A percentile compares a stretch with the other conserved stretches of the same genome.
phyloP scores from a whole-genome alignment of 1,284 basidiomycete species.

The Ganoderma sinense region DNA sequence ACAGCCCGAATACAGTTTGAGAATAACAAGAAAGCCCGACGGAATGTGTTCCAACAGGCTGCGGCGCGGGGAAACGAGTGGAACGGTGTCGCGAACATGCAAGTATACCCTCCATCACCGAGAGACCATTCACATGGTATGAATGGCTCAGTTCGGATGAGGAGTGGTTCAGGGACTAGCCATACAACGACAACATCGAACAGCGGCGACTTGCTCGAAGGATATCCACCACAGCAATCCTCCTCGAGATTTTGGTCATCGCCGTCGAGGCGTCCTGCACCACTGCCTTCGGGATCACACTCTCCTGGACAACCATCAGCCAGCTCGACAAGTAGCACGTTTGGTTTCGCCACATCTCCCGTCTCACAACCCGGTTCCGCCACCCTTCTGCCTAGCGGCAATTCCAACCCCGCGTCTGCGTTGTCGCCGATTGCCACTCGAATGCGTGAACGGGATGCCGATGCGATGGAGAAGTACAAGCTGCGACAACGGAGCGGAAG shows the following conservation, averaged over 20 bases:
- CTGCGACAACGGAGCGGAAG: constrained; percentile 81
- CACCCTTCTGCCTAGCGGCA: constrained; percentile 38
- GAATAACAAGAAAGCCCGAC: constrained; percentile 76
- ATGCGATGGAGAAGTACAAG: constrained; percentile 85
- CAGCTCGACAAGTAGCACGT: constrained; percentile 51
- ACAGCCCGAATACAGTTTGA: constrained; percentile 79
- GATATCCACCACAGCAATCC: constrained; percentile 36
- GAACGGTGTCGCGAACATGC: constrained; percentile 47
- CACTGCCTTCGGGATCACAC: constrained; percentile 46
- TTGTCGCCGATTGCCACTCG: constrained; percentile 78
- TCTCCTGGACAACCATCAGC: constrained; percentile 63
- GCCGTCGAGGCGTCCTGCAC: constrained; percentile 39
- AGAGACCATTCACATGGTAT: constrained; percentile 28
- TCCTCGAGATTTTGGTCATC: constrained; percentile 49
- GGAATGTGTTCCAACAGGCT: constrained; percentile 72
- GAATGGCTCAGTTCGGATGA: constrained; percentile 57
- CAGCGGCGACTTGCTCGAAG: constrained; percentile 67
- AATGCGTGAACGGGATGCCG: constrained; percentile 81
- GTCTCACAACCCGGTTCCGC: constrained; percentile 47
- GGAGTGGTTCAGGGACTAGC: constrained; percentile 83
- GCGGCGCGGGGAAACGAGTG: constrained; percentile 69
- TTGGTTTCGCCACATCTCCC: constrained; percentile 53
- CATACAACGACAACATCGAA: constrained; percentile 77
- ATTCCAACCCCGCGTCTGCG: constrained; percentile 52
- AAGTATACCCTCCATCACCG: constrained; percentile 36